phyloP scores from a whole-genome alignment of 1,284 basidiomycete genomes.

The Anthracocystis setariae region DNA sequence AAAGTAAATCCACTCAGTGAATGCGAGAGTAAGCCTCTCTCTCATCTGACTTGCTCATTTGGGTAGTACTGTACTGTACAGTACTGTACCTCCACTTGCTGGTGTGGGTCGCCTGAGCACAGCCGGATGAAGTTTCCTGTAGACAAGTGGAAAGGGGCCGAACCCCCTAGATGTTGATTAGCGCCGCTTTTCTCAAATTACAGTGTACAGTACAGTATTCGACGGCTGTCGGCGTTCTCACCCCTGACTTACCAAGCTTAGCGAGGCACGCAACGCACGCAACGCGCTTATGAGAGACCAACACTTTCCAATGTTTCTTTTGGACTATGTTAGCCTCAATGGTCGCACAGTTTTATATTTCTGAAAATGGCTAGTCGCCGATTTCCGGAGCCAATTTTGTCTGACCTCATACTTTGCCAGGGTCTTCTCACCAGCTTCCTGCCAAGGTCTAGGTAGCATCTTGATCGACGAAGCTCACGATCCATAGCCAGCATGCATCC shows the following conservation, averaged over 20 bases:
- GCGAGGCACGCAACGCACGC: background rate
- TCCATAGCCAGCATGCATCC: constrained; percentile 28
- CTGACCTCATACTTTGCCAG: constrained; percentile 32
- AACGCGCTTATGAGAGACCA: constrained; percentile 12
- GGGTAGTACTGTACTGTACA: background rate
- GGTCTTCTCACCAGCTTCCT: constrained; percentile 6
- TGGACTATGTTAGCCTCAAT: background rate
- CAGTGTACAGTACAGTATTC: background rate
- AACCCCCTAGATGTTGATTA: constrained; percentile 39
- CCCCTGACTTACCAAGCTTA: constrained; percentile 16
- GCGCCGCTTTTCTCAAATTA: background rate
- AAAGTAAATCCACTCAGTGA: background rate
- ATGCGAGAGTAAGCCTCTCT: background rate
- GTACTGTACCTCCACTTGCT: background rate
- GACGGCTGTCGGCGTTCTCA: background rate
- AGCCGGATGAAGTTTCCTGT: constrained; percentile 1
- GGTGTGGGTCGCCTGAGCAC: constrained; percentile 1
- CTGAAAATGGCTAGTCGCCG: constrained; percentile 1
- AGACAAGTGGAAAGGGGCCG: constrained; percentile 2
- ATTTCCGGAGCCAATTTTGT: constrained; percentile 26
- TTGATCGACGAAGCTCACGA: background rate
- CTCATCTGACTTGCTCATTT: background rate
- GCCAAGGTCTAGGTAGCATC: background rate
- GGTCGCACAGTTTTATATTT: background rate
- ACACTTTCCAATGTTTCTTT: constrained; percentile 2